Percentiles rank a stretch among this genome's conserved stretches.
phyloP scores from a whole-genome alignment of 805 yeast species.

The Candida dendrica region DNA sequence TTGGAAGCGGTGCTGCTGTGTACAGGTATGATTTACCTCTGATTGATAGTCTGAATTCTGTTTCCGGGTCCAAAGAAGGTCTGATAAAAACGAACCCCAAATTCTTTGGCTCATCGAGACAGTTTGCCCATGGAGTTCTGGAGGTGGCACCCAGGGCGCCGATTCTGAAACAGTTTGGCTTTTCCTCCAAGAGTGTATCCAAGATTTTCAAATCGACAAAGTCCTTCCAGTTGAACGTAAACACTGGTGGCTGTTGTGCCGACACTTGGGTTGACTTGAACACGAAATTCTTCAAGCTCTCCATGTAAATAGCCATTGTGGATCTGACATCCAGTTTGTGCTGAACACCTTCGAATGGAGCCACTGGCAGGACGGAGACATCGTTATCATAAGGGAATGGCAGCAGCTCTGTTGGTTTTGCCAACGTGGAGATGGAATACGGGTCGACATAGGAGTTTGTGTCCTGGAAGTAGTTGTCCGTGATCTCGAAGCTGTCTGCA shows the following conservation, averaged over 20 bases:
- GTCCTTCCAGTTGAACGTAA: slow-evolving; percentile 48
- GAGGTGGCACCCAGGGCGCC: slow-evolving; percentile 35
- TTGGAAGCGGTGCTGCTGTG: slow-evolving; percentile 38
- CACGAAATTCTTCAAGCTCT: slow-evolving; percentile 25
- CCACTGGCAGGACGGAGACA: slow-evolving; percentile 27
- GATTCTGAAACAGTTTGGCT: slow-evolving; percentile 36
- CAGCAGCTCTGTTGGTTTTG: slow-evolving; percentile 13
- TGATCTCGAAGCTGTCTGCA: slow-evolving; percentile 8
- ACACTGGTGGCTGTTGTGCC: slow-evolving; percentile 25
- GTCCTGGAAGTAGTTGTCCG: slow-evolving; percentile 13
- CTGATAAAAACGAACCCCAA: slow-evolving; percentile 21
- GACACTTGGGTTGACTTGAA: slow-evolving; percentile 18
- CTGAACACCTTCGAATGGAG: slow-evolving; percentile 29
- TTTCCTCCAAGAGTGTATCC: slow-evolving; percentile 29
- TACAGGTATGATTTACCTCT: slow-evolving; percentile 36
- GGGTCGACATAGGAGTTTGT: slow-evolving; percentile 10
- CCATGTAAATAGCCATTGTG: slow-evolving; percentile 26
- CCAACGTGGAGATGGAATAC: slow-evolving; percentile 9
- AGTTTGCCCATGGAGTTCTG: slow-evolving; percentile 34
- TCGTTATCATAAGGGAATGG: slow-evolving; percentile 26
- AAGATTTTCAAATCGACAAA: slow-evolving; percentile 42
- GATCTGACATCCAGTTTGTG: slow-evolving; percentile 29
- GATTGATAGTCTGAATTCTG: slow-evolving; percentile 28
- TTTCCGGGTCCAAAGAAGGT: slow-evolving; percentile 25
- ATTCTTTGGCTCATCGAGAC: slow-evolving; percentile 27